Percentiles rank a stretch among this genome's conserved stretches.
phyloP scores from a whole-genome alignment of 306 rosid genomes.

The Fragaria vesca region DNA sequence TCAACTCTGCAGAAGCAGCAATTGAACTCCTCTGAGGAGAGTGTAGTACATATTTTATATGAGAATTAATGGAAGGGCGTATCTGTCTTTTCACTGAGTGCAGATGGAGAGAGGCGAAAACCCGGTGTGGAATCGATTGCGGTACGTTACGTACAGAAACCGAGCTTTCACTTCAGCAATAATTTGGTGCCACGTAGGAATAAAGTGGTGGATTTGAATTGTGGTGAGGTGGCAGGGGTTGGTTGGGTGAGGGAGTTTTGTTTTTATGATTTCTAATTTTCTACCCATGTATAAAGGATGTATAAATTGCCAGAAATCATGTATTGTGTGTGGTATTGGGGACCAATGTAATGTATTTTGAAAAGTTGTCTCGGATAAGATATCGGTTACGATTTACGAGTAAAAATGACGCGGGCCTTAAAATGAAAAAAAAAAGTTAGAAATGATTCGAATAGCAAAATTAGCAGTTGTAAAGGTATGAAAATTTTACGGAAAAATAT shows the following conservation, averaged over 20 bases:
- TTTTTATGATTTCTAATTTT: neutral
- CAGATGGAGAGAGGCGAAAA: too few relatives aligned
- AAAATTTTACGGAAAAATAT: too few relatives aligned
- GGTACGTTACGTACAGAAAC: neutral
- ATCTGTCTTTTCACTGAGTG: neutral
- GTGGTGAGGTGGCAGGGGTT: neutral
- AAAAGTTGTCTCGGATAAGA: neutral
- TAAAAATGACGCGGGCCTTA: too few relatives aligned
- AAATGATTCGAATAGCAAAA: neutral
- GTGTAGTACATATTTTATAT: neutral
- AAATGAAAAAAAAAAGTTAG: too few relatives aligned
- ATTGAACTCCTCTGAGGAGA: neutral
- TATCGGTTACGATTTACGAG: neutral
- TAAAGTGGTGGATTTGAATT: neutral
- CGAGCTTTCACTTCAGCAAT: neutral
- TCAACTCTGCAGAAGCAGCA: constrained; percentile 6
- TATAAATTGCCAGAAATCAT: neutral
- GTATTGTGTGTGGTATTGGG: neutral
- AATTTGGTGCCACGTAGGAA: neutral
- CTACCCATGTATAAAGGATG: neutral
- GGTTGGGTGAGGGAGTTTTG: neutral
- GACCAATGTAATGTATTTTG: neutral
- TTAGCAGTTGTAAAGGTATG: neutral
- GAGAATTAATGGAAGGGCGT: neutral
- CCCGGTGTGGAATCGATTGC: neutral